phyloP scores from a whole-genome alignment of 345 rosid genomes.

The Ceriops decandra region DNA sequence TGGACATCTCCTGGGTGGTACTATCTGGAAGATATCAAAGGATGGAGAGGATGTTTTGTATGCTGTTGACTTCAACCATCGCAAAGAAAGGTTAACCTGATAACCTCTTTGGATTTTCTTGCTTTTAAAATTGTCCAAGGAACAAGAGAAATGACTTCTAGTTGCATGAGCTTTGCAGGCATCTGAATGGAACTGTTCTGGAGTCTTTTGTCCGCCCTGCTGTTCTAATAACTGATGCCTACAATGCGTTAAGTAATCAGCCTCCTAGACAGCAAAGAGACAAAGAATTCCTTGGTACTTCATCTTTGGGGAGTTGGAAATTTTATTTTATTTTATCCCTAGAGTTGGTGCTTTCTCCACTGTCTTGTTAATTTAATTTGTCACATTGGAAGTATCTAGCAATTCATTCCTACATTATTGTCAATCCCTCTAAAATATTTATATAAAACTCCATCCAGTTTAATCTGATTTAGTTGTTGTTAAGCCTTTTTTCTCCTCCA shows the following conservation, averaged over 20 bases:
- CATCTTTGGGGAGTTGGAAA: not conserved
- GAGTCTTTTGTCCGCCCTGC: slow-evolving; percentile 94
- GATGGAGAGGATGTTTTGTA: slow-evolving; percentile 97
- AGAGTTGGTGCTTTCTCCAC: not conserved
- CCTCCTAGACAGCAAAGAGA: slow-evolving; percentile 83
- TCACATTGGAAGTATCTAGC: not conserved
- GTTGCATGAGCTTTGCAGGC: slow-evolving; percentile 44
- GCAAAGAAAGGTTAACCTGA: slow-evolving; percentile 71
- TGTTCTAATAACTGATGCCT: slow-evolving; percentile 91
- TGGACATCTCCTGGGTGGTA: slow-evolving; percentile 95
- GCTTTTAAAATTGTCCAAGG: not conserved
- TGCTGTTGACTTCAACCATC: slow-evolving; percentile 96
- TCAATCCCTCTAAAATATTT: slow-evolving; percentile 9
- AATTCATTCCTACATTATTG: not conserved
- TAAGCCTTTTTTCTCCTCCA: not conserved
- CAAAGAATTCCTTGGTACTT: slow-evolving; percentile 65
- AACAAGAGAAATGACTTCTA: not conserved
- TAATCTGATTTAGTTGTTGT: not conserved
- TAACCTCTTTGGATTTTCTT: slow-evolving; percentile 3
- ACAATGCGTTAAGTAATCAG: slow-evolving; percentile 80
- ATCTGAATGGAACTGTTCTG: slow-evolving; percentile 91
- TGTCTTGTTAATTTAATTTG: not conserved
- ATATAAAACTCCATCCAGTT: slow-evolving; percentile 17
- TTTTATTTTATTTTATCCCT: not conserved
- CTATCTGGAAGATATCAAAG: slow-evolving; percentile 93